These are phyloP conservation scores for Exophiala xenobiotica DNA, from an alignment of 2,329 filamentous ascomycete species.

Conservation along the genomic window DNA sequence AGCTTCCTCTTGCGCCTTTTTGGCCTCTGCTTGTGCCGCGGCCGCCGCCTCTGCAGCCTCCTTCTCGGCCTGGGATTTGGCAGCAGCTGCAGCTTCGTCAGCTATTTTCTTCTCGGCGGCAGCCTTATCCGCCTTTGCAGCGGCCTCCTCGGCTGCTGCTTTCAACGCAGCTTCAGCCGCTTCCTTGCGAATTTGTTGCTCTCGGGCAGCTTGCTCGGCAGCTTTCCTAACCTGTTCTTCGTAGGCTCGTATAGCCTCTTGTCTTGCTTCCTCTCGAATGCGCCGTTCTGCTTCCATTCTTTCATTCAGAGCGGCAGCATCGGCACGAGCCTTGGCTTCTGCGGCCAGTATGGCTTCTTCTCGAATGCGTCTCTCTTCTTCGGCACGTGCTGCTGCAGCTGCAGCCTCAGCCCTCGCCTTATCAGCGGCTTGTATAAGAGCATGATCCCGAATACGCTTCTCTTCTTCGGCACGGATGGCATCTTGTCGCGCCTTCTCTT, in stretches of 20 bases:
- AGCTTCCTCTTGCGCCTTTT: conserved; percentile 35
- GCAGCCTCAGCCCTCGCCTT: conserved; percentile 48
- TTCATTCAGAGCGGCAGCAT: conserved; percentile 39
- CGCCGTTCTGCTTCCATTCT: conserved; percentile 42
- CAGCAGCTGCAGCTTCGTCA: conserved; percentile 40
- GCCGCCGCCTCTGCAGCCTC: conserved; percentile 38
- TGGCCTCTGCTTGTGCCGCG: conserved; percentile 33
- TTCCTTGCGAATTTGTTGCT: conserved; percentile 30
- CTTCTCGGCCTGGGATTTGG: conserved; percentile 40
- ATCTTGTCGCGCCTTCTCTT: conserved; percentile 30
- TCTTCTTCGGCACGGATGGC: conserved; percentile 37
- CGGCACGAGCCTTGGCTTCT: conserved; percentile 25
- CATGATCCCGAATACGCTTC: conserved; percentile 35
- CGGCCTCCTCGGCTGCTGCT: conserved; percentile 47
- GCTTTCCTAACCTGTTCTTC: conserved; percentile 23
- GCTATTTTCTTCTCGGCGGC: conserved; percentile 38
- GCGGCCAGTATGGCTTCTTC: conserved; percentile 33
- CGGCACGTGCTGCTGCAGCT: conserved; percentile 40
- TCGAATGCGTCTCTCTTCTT: conserved; percentile 35
- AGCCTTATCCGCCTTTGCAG: conserved; percentile 44
- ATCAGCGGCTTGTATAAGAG: conserved; percentile 25
- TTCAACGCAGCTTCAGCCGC: conserved; percentile 50
- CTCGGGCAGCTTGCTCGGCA: conserved; percentile 28
- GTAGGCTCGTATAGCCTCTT: conserved; percentile 26
- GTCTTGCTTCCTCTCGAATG: conserved; percentile 26